Conservation (phyloP, 768 basidiomycete genomes). For the Boletus reticuloceps region DNA sequence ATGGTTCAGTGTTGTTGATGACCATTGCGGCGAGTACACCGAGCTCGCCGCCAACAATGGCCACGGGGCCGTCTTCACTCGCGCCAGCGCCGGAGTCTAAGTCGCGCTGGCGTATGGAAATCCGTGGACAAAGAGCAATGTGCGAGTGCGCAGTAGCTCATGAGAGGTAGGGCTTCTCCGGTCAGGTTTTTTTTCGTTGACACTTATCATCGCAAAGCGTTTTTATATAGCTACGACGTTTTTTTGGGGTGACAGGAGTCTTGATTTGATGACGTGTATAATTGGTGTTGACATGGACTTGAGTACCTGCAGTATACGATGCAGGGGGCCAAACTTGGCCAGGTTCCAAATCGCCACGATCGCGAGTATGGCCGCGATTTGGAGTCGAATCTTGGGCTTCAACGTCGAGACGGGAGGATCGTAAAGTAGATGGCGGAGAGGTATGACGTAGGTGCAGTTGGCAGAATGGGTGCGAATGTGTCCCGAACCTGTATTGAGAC, state of each 20-base stretch:
- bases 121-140: conserved; percentile 86
- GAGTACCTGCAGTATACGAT: conserved; percentile 45
- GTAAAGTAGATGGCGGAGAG: conserved; percentile 95
- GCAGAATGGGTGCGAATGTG: conserved; percentile 68
- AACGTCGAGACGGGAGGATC: conserved; percentile 70
- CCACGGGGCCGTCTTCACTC: conserved; percentile 38
- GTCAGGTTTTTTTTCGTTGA: conserved; percentile 45
- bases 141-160: conserved; percentile 74
- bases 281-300: background rate
- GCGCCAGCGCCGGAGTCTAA: conserved; percentile 33
- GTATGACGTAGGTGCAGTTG: conserved; percentile 99
- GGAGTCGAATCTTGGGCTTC: conserved; percentile 71
- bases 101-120: conserved; percentile 69
- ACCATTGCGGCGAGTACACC: conserved; percentile 54
- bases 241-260: conserved; percentile 60
- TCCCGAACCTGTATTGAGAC: too few species aligned
- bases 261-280: background rate
- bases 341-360: conserved; percentile 79
- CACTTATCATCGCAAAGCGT: background rate
- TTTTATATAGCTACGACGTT: conserved; percentile 41
- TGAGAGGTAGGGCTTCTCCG: conserved; percentile 96
- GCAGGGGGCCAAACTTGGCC: conserved; percentile 75
- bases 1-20: conserved; percentile 37
- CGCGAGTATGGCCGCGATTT: conserved; percentile 73
- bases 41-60: conserved; percentile 50